These are phyloP conservation scores for Melanogaster broomeanus DNA, from an alignment of 768 basidiomycete genomes.

Conservation along the genomic window DNA sequence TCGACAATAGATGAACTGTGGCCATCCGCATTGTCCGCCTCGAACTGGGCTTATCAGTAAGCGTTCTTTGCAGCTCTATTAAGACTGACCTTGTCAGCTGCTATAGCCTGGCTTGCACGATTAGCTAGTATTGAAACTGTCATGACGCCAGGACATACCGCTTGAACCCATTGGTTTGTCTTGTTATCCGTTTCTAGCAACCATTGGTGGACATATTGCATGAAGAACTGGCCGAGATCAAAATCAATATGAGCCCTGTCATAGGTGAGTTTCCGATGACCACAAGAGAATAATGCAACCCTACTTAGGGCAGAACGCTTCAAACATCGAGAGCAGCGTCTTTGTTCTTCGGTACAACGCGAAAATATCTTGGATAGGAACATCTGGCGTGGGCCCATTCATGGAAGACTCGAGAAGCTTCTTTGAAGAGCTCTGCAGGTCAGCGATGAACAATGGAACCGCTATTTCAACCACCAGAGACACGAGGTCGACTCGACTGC, in stretches of 20 bases:
- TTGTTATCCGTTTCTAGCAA: slow-evolving; percentile 84
- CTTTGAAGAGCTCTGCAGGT: slow-evolving; percentile 70
- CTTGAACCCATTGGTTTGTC: slow-evolving; percentile 93
- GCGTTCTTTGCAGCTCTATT: neutral
- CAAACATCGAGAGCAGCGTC: slow-evolving; percentile 75
- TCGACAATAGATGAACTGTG: slow-evolving; percentile 98
- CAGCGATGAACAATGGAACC: slow-evolving; percentile 65
- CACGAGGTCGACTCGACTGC: slow-evolving; percentile 73
- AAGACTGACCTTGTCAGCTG: slow-evolving; percentile 70
- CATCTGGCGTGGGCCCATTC: slow-evolving; percentile 85
- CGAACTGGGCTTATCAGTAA: slow-evolving; percentile 49
- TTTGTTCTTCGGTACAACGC: slow-evolving; percentile 79
- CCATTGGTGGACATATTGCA: slow-evolving; percentile 88
- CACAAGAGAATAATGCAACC: slow-evolving; percentile 24
- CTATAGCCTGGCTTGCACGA: slow-evolving; percentile 59
- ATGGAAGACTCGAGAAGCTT: slow-evolving; percentile 79
- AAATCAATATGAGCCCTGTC: slow-evolving; percentile 60
- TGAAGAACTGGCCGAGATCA: slow-evolving; percentile 77
- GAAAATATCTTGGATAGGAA: slow-evolving; percentile 90
- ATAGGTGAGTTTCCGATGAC: neutral
- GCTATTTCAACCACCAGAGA: slow-evolving; percentile 69
- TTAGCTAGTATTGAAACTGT: slow-evolving; percentile 6
- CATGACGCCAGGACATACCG: slow-evolving; percentile 53
- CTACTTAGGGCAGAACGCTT: slow-evolving; percentile 79
- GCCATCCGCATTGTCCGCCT: slow-evolving; percentile 75